phyloP scores from a whole-genome alignment of 768 basidiomycete species.

The Termitomyces sp. region DNA sequence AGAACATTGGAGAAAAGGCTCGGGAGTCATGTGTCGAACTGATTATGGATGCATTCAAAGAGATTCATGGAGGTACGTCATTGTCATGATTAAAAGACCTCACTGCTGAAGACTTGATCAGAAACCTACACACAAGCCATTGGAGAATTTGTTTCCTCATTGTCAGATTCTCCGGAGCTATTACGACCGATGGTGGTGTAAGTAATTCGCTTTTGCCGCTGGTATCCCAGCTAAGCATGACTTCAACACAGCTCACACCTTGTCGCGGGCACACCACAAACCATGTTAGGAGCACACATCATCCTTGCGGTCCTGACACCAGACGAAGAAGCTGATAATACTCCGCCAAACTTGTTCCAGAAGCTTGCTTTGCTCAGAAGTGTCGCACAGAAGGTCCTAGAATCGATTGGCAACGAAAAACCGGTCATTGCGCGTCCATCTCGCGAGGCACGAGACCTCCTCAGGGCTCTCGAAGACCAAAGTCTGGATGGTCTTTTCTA shows the following conservation, averaged over 20 bases:
- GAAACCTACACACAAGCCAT: slow-evolving; percentile 68
- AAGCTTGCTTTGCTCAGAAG: slow-evolving; percentile 52
- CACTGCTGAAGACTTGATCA: slow-evolving; percentile 22
- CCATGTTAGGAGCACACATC: slow-evolving; percentile 53
- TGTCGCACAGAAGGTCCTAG: slow-evolving; percentile 70
- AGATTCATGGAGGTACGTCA: slow-evolving; percentile 55
- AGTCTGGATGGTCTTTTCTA: slow-evolving; percentile 42
- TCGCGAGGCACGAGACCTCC: slow-evolving; percentile 72
- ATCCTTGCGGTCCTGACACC: slow-evolving; percentile 52
- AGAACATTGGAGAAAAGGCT: slow-evolving; percentile 74
- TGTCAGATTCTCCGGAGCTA: slow-evolving; percentile 57
- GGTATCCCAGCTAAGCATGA: slow-evolving; percentile 5
- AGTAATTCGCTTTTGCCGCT: slow-evolving; percentile 19
- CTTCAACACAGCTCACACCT: slow-evolving; percentile 46
- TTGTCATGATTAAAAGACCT: not conserved
- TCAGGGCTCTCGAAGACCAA: slow-evolving; percentile 43
- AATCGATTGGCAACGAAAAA: slow-evolving; percentile 63
- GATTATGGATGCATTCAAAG: slow-evolving; percentile 73
- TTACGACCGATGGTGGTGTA: slow-evolving; percentile 67
- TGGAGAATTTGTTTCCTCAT: slow-evolving; percentile 54
- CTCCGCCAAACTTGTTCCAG: slow-evolving; percentile 52
- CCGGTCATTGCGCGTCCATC: slow-evolving; percentile 74
- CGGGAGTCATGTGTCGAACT: slow-evolving; percentile 71
- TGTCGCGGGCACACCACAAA: slow-evolving; percentile 61
- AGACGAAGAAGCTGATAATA: slow-evolving; percentile 38